phyloP scores from a whole-genome alignment of 73 alveolate species.

The Symbiodinium pilosum region DNA sequence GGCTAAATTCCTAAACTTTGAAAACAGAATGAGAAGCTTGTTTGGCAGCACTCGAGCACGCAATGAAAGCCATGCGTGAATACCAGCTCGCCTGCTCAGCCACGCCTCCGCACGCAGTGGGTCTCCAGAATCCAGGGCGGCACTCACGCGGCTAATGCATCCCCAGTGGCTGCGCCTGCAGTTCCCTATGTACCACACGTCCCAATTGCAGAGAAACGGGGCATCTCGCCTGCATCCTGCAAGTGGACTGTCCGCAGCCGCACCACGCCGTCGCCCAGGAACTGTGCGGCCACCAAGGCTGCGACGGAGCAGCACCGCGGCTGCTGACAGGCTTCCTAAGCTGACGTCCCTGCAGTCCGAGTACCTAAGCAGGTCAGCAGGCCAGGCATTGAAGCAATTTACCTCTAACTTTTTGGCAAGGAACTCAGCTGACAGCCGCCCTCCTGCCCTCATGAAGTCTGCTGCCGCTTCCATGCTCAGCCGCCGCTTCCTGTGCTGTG shows the following conservation, averaged over 20 bases:
- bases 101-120: constrained; percentile 24
- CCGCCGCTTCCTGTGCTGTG: constrained; percentile 77
- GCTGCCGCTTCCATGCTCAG: constrained; percentile 37
- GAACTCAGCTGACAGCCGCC: constrained; percentile 9
- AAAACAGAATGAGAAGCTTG: no score
- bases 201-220: no score
- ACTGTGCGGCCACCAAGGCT: neutral
- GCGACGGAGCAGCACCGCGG: constrained; percentile 27
- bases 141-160: constrained; percentile 32
- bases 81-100: neutral
- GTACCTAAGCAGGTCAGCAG: neutral
- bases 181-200: no score
- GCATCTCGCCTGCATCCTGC: neutral
- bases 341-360: neutral
- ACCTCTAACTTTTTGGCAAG: neutral
- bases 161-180: constrained; percentile 1
- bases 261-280: no score
- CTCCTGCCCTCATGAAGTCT: constrained; percentile 35
- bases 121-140: constrained; percentile 33
- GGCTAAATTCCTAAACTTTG: no score
- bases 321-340: neutral
- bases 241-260: neutral
- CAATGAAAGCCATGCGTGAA: no score
- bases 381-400: neutral
- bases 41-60: no score